Percentiles rank a stretch among this genome's conserved stretches.
phyloP scores from a whole-genome alignment of 768 basidiomycete species.

The Scleroderma citrinum region DNA sequence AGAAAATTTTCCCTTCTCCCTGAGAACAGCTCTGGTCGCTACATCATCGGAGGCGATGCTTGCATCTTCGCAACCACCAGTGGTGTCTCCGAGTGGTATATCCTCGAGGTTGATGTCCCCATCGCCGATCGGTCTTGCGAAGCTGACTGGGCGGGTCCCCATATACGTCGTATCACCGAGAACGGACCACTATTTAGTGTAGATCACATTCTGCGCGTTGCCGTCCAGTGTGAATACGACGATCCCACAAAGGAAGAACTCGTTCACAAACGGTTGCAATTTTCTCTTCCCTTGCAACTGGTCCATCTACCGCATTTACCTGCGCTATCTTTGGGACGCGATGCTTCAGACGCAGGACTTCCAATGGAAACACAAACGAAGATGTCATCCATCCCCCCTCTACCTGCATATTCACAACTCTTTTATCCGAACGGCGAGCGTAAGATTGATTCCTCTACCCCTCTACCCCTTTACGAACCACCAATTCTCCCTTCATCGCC shows the following conservation, averaged over 20 bases:
- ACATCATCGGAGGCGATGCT: constrained; percentile 44
- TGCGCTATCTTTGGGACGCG: not conserved
- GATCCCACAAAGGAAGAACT: constrained; percentile 29
- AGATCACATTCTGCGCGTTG: constrained; percentile 46
- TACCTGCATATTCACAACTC: constrained; percentile 76
- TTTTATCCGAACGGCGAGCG: constrained; percentile 70
- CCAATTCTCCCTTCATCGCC: constrained; percentile 3
- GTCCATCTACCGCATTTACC: constrained; percentile 34
- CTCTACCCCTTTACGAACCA: constrained; percentile 61
- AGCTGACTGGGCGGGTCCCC: constrained; percentile 26
- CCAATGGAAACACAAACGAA: constrained; percentile 8
- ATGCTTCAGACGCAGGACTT: constrained; percentile 1
- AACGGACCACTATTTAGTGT: constrained; percentile 54
- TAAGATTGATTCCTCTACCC: constrained; percentile 59
- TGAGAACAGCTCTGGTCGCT: constrained; percentile 38
- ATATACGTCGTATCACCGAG: constrained; percentile 37
- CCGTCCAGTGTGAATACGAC: constrained; percentile 54
- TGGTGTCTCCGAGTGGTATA: constrained; percentile 21
- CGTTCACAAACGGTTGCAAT: constrained; percentile 24
- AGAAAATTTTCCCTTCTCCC: constrained; percentile 46
- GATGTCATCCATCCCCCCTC: constrained; percentile 24
- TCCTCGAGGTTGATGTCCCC: constrained; percentile 17
- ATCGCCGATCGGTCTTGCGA: constrained; percentile 9
- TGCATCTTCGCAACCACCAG: constrained; percentile 39
- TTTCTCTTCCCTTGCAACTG: constrained; percentile 47